Conservation (phyloP, 768 basidiomycete genomes). For the Trametes meyenii region DNA sequence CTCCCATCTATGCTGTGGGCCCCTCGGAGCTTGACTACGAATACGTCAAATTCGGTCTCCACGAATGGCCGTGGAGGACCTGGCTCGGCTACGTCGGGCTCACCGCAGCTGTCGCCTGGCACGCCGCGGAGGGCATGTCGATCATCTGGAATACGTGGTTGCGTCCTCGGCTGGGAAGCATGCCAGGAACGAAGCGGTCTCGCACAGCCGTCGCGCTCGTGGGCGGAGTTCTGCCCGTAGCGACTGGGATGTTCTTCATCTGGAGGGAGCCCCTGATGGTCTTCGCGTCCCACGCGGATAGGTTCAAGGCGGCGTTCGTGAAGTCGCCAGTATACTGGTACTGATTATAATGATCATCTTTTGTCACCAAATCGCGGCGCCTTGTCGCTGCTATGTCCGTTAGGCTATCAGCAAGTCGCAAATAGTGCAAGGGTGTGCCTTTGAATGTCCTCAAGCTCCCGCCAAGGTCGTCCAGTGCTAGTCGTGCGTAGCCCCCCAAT, state of each 20-base stretch:
- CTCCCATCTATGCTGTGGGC: constrained; percentile 60
- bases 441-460: no score
- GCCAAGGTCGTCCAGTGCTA: no score
- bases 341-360: constrained; percentile 22
- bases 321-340: constrained; percentile 51
- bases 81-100: constrained; percentile 67
- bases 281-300: constrained; percentile 50
- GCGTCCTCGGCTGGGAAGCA: constrained; percentile 31
- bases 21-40: constrained; percentile 83
- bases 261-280: constrained; percentile 61
- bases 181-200: constrained; percentile 32
- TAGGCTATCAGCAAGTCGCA: no score
- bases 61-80: constrained; percentile 61
- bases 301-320: constrained; percentile 55
- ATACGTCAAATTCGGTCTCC: constrained; percentile 75
- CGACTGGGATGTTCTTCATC: constrained; percentile 57
- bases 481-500: no score
- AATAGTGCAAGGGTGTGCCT: no score
- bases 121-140: constrained; percentile 62
- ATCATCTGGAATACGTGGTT: constrained; percentile 56
- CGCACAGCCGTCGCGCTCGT: constrained; percentile 39
- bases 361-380: neutral
- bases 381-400: no score
- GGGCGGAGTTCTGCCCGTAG: constrained; percentile 50
- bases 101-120: constrained; percentile 55